phyloP scores from a whole-genome alignment of 495 filamentous ascomycete genomes.

The Annulohypoxylon nitens region DNA sequence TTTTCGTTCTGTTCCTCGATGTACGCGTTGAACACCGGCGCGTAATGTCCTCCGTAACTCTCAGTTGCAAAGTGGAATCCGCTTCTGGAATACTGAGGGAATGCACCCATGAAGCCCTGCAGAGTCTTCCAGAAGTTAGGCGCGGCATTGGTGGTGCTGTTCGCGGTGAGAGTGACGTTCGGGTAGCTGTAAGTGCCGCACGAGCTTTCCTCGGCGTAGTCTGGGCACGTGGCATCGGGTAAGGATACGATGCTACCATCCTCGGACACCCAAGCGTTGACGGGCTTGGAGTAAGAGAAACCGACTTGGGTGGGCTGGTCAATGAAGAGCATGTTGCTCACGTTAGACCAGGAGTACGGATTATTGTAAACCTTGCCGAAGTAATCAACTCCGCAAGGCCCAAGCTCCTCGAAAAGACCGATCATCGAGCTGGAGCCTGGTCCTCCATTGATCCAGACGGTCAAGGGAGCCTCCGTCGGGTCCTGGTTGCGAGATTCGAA shows the following conservation, averaged over 20 bases:
- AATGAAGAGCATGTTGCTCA: constrained; percentile 70
- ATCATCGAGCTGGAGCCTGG: constrained; percentile 73
- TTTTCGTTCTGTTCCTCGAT: constrained; percentile 75
- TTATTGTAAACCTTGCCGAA: constrained; percentile 65
- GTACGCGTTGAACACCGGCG: constrained; percentile 73
- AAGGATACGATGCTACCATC: constrained; percentile 52
- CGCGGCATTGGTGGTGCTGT: constrained; percentile 66
- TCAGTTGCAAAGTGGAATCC: constrained; percentile 72
- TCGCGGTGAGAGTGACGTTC: constrained; percentile 65
- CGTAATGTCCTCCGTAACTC: constrained; percentile 76
- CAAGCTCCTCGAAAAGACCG: constrained; percentile 72
- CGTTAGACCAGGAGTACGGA: constrained; percentile 71
- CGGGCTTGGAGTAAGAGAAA: constrained; percentile 69
- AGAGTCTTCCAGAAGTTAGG: constrained; percentile 71
- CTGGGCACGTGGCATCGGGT: constrained; percentile 65
- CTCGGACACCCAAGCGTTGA: constrained; percentile 61
- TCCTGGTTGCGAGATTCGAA: constrained; percentile 70
- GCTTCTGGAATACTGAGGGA: constrained; percentile 69
- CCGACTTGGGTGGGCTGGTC: constrained; percentile 72
- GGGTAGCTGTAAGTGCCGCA: constrained; percentile 70
- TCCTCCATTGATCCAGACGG: constrained; percentile 74
- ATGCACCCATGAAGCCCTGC: constrained; percentile 74
- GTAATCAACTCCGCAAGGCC: constrained; percentile 69
- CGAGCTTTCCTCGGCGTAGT: constrained; percentile 60
- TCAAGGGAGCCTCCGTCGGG: constrained; percentile 67